Conservation (phyloP, 1,284 basidiomycete species). For the Porogramme epimiltina region DNA sequence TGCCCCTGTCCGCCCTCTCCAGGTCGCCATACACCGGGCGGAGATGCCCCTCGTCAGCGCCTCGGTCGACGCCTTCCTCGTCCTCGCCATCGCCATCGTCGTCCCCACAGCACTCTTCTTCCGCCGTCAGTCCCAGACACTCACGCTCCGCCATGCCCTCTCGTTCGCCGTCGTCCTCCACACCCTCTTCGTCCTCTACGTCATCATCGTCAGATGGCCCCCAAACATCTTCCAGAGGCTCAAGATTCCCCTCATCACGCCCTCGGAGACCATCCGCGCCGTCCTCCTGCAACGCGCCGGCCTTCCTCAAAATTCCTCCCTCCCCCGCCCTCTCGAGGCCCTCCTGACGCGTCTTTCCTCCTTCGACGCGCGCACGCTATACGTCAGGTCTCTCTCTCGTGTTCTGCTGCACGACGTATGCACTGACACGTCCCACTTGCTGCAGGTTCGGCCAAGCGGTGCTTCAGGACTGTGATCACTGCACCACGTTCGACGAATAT, state of each 20-base stretch:
- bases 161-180: slow-evolving; percentile 52
- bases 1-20: no score
- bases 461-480: slow-evolving; percentile 62
- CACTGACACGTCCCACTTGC: not conserved
- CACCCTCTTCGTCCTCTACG: slow-evolving; percentile 53
- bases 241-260: slow-evolving; percentile 52
- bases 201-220: slow-evolving; percentile 51
- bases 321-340: slow-evolving; percentile 49
- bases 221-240: slow-evolving; percentile 64
- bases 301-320: slow-evolving; percentile 28
- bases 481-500: slow-evolving; percentile 58
- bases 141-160: slow-evolving; percentile 23
- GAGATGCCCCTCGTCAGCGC: slow-evolving; percentile 25
- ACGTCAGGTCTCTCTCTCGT: slow-evolving; percentile 50
- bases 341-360: slow-evolving; percentile 59
- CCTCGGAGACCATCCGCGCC: slow-evolving; percentile 52
- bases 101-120: slow-evolving; percentile 21
- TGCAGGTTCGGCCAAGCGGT: slow-evolving; percentile 63
- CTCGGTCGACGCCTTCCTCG: slow-evolving; percentile 31
- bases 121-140: slow-evolving; percentile 13
- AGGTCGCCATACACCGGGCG: not conserved
- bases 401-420: slow-evolving; percentile 25
- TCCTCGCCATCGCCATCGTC: slow-evolving; percentile 25
- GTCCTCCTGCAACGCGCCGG: slow-evolving; percentile 43
- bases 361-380: slow-evolving; percentile 58